Percentiles rank a stretch among this genome's conserved stretches.
phyloP scores from a whole-genome alignment of 306 rosid genomes.

The Heteromeles arbutifolia region DNA sequence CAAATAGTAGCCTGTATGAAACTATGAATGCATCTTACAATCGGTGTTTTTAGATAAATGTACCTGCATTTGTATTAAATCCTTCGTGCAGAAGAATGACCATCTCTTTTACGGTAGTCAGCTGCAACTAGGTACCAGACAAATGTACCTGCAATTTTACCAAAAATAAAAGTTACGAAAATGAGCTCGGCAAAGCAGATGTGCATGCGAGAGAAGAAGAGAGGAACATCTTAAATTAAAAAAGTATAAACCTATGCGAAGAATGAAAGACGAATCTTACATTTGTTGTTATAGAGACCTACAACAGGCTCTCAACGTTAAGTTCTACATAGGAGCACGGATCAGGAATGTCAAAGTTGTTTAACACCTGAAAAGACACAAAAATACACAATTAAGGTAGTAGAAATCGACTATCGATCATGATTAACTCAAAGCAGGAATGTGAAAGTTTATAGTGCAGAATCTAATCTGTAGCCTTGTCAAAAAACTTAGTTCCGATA shows the following conservation, averaged over 20 bases:
- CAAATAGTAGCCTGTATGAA: background rate
- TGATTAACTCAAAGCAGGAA: background rate
- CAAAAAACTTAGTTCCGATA: background rate
- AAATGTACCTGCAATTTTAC: too few relatives aligned
- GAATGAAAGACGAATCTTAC: constrained; percentile 27
- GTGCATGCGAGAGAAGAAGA: background rate
- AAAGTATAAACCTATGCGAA: background rate
- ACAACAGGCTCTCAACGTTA: constrained; percentile 55
- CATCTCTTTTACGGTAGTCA: background rate
- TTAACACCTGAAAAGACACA: constrained; percentile 53
- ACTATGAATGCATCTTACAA: background rate
- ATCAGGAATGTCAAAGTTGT: constrained; percentile 81
- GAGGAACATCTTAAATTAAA: background rate
- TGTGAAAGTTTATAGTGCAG: background rate
- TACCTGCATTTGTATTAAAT: background rate
- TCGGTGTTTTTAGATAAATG: background rate
- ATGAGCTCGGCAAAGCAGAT: too few relatives aligned
- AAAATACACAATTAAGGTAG: background rate
- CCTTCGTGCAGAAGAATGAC: background rate
- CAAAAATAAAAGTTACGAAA: too few relatives aligned
- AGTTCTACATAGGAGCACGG: constrained; percentile 90
- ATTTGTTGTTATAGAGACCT: constrained; percentile 16
- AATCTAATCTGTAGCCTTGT: background rate
- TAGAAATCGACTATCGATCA: background rate
- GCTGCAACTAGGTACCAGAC: background rate